Conservation (phyloP, 139 green algal genomes). For the Desmodesmus armatus region DNA sequence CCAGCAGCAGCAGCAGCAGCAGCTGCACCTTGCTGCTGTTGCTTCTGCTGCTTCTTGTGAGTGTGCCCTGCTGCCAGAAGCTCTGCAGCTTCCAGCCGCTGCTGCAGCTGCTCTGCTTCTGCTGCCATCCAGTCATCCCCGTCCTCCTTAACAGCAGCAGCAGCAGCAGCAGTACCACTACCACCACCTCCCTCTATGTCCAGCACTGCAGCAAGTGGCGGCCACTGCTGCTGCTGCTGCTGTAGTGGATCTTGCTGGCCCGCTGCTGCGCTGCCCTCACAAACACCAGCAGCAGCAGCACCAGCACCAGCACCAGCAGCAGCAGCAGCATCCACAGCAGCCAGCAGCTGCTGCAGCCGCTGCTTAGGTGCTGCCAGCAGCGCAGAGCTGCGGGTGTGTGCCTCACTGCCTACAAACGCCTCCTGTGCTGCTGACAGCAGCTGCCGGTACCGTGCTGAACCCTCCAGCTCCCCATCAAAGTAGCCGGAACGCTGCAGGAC, state of each 20-base stretch:
- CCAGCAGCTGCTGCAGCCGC: slow-evolving; percentile 29
- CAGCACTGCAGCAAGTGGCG: neutral
- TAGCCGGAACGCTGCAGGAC: slow-evolving; percentile 58
- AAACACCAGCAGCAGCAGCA: slow-evolving; percentile 21
- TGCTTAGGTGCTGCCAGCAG: neutral
- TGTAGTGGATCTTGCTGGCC: neutral
- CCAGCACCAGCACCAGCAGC: neutral
- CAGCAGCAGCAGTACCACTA: neutral
- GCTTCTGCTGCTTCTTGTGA: slow-evolving; percentile 6
- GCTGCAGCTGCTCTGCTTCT: slow-evolving; percentile 55
- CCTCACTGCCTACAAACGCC: slow-evolving; percentile 2
- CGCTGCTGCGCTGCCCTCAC: too few relatives aligned
- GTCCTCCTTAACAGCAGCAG: slow-evolving; percentile 48
- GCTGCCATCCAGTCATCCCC: slow-evolving; percentile 62
- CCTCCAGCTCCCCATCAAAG: slow-evolving; percentile 55
- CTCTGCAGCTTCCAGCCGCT: slow-evolving; percentile 54
- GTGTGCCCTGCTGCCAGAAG: neutral
- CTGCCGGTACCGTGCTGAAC: slow-evolving; percentile 59
- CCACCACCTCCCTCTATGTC: too few relatives aligned
- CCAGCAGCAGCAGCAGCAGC: slow-evolving; percentile 17
- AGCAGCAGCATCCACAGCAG: neutral
- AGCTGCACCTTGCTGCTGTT: slow-evolving; percentile 27
- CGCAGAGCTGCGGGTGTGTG: slow-evolving; percentile 1
- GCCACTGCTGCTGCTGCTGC: neutral
- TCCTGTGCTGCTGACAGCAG: slow-evolving; percentile 50